phyloP scores from a whole-genome alignment of 176 grass and related monocot species.

The Aegilops tauschii region DNA sequence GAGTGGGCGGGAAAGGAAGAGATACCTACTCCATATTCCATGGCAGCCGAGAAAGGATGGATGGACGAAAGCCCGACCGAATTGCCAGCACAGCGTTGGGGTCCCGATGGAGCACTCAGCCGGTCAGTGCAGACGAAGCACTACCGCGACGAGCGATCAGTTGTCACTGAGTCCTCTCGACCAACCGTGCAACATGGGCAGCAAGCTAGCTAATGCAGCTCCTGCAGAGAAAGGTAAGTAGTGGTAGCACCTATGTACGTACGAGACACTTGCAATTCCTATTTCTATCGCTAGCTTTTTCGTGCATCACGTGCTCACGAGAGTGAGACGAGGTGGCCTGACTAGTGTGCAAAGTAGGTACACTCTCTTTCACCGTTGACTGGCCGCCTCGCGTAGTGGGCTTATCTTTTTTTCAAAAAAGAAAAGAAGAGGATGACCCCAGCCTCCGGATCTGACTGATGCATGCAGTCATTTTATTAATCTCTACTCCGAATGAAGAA shows the following conservation, averaged over 20 bases:
- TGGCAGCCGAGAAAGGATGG: not conserved
- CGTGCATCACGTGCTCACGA: not conserved
- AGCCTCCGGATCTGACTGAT: too few relatives aligned
- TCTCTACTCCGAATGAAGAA: too few relatives aligned
- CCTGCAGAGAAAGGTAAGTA: not conserved
- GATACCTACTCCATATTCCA: not conserved
- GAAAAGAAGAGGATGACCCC: too few relatives aligned
- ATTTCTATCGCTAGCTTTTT: not conserved
- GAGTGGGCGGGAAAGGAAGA: not conserved
- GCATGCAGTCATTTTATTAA: too few relatives aligned
- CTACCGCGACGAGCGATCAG: not conserved
- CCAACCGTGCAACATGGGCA: too few relatives aligned
- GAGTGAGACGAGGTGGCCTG: too few relatives aligned
- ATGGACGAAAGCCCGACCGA: conserved; percentile 16
- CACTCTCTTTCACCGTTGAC: not conserved
- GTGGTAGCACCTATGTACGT: too few relatives aligned
- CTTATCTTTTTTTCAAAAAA: too few relatives aligned
- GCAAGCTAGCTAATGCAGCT: not conserved
- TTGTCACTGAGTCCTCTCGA: too few relatives aligned
- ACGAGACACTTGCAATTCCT: not conserved
- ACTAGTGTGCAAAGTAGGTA: not conserved
- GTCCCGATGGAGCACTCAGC: not conserved
- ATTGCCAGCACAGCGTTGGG: too few relatives aligned
- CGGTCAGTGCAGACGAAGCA: not conserved
- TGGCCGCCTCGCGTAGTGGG: too few relatives aligned